Base-by-base conservation (phyloP, 805 yeast species). In the Wickerhamiella shivajii region DNA sequence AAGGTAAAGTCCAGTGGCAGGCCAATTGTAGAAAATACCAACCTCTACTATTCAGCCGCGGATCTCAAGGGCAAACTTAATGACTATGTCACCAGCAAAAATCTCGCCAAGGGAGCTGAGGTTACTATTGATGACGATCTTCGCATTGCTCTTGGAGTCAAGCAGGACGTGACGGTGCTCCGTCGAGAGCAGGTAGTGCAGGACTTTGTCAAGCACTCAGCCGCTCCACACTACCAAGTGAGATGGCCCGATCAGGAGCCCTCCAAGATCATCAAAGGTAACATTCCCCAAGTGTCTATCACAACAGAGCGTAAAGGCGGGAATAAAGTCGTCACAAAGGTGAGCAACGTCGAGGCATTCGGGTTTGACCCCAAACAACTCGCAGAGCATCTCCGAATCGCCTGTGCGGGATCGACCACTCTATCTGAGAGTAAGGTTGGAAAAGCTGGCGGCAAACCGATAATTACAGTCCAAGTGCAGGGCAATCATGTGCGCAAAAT, bases 391-490 rank as follows among this genome's bases (percentile, higher is more conserved):
- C 55, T 87, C 41, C 72, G 77, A 39, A 71, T 72, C 14, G 74
- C 73, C 42, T 90, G 97, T 52, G 85, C 94, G 9, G 94, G 95
- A 0, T 80, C 96, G 0, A 67, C 90, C 0, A 74, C 94, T 0
- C 43, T 56, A 3, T 36, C 43, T 5, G 57, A 51, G 26, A 76
- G 75, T 0, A 71, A 69, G 18, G 67, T 71, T 11, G 68, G 67
- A 24, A 53, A 63, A 25, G 25, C 34, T n/a, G 25, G 25, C 14
- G 16, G 29, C 5, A 29, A 31, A 25, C 34, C 29, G 13, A 25
- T 31, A 20, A n/a, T n/a, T n/a, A n/a, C n/a, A n/a, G 83, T 90
- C 3, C 66, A 73, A 29, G 93, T 90, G 2, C 97, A 90, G 57
- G 98, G 98, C 0, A 78, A 87, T 2, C 97, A 87, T 45, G 46